A percentile compares a stretch with the other conserved stretches of the same genome.
Conservation (phyloP, 257 asterid species). For the Jaltomata sinuosa region DNA sequence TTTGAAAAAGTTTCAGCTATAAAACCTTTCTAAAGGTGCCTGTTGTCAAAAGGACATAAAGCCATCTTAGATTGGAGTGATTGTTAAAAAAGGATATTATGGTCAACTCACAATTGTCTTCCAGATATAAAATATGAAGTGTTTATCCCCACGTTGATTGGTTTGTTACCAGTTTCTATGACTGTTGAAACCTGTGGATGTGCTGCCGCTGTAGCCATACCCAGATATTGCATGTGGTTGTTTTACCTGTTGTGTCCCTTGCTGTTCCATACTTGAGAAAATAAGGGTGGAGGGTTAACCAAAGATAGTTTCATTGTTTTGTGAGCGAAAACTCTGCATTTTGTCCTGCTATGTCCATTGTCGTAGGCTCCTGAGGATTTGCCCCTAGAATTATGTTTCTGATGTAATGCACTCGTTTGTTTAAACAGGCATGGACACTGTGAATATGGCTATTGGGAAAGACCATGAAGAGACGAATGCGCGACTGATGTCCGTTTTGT, state of each 20-base stretch:
- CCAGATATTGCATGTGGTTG: background rate
- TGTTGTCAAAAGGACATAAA: background rate
- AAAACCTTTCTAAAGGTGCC: background rate
- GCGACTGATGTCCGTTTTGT: background rate
- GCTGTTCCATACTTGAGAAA: background rate
- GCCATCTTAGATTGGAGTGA: background rate
- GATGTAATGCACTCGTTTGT: background rate
- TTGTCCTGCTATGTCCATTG: background rate
- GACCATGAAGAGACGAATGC: background rate
- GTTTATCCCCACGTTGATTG: background rate
- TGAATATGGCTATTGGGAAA: background rate
- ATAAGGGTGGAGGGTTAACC: background rate
- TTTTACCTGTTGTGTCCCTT: background rate
- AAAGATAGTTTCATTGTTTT: background rate
- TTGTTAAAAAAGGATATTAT: background rate
- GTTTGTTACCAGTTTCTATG: background rate
- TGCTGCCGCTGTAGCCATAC: background rate
- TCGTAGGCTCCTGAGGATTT: background rate
- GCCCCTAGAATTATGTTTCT: background rate
- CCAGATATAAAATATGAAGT: background rate
- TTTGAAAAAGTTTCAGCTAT: background rate
- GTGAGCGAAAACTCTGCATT: background rate
- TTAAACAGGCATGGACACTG: background rate
- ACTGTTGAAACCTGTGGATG: background rate
- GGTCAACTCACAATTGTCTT: background rate